A percentile compares a stretch with the other conserved stretches of the same genome.
Conservation (phyloP, 2,329 filamentous ascomycete genomes). For the Rhinocladiella similis region DNA sequence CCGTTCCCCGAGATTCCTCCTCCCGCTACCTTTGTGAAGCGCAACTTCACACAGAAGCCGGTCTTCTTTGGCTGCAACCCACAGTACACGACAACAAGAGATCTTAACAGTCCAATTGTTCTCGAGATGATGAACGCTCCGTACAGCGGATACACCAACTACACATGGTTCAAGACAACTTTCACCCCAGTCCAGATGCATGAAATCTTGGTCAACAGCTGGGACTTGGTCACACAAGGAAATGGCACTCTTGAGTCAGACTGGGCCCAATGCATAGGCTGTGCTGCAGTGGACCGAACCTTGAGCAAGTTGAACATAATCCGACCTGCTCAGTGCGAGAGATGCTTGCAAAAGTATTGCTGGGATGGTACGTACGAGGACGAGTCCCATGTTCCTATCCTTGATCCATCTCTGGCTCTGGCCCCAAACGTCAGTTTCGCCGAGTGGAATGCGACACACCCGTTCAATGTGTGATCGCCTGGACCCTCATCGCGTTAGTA, state of each 20-base stretch:
- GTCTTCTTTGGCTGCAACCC: slow-evolving; percentile 31
- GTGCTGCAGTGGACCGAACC: slow-evolving; percentile 29
- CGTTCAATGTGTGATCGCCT: neutral
- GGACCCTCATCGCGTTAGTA: neutral
- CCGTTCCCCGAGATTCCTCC: slow-evolving; percentile 16
- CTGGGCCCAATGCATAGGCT: slow-evolving; percentile 27
- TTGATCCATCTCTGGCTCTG: slow-evolving; percentile 6
- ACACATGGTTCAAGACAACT: slow-evolving; percentile 4
- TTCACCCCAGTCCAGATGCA: slow-evolving; percentile 6
- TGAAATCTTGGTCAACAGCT: slow-evolving; percentile 19
- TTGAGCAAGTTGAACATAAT: slow-evolving; percentile 24
- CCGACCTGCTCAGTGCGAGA: slow-evolving; percentile 23
- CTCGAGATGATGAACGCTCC: slow-evolving; percentile 30
- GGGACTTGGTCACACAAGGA: slow-evolving; percentile 27
- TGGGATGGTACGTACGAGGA: slow-evolving; percentile 26
- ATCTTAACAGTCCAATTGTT: slow-evolving; percentile 22
- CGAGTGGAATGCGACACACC: slow-evolving; percentile 11
- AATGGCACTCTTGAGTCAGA: slow-evolving; percentile 28
- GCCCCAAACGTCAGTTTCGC: slow-evolving; percentile 6
- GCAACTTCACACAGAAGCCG: slow-evolving; percentile 26
- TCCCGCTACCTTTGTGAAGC: slow-evolving; percentile 24
- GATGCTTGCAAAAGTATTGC: slow-evolving; percentile 27
- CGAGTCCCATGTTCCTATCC: neutral
- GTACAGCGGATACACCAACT: slow-evolving; percentile 28
- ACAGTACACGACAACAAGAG: slow-evolving; percentile 11